A percentile compares a stretch with the other conserved stretches of the same genome.
Conservation (phyloP, 805 yeast species). For the Hyphopichia homilentoma region DNA sequence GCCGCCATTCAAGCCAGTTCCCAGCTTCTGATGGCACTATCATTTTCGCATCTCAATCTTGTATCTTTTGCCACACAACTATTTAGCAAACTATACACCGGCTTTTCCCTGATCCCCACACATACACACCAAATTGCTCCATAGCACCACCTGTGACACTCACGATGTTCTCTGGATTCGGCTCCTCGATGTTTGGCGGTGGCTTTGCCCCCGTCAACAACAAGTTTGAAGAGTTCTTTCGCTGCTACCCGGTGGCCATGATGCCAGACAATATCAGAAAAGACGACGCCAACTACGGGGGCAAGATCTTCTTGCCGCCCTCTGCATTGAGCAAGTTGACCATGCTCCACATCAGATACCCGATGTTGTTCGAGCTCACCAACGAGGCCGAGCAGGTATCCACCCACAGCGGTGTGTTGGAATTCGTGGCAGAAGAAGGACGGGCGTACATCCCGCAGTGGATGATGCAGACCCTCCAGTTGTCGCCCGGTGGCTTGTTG, state of each 20-base stretch:
- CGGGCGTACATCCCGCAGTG: constrained; percentile 92
- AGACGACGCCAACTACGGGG: constrained; percentile 86
- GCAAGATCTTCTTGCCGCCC: constrained; percentile 92
- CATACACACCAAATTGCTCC: no score
- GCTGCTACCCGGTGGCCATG: constrained; percentile 90
- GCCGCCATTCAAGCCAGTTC: no score
- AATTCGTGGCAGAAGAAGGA: constrained; percentile 97
- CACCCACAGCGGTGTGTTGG: constrained; percentile 93
- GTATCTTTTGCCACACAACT: no score
- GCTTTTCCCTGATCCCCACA: no score
- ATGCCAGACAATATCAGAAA: constrained; percentile 74
- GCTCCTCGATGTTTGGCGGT: constrained; percentile 33
- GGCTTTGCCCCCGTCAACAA: constrained; percentile 28
- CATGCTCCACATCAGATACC: constrained; percentile 88
- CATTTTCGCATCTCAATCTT: no score
- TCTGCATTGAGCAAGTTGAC: constrained; percentile 86
- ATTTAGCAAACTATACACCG: no score
- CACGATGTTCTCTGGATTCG: constrained; percentile 41
- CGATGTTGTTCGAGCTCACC: constrained; percentile 84
- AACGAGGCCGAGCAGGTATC: constrained; percentile 57
- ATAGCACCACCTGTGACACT: no score
- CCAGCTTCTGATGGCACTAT: no score
- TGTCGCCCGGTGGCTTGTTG: constrained; percentile 77
- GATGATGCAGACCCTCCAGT: constrained; percentile 80
- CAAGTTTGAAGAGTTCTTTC: constrained; percentile 77